Base-by-base conservation (phyloP, 129 eudicot species). In the Chrysanthemum lavandulifolium region DNA sequence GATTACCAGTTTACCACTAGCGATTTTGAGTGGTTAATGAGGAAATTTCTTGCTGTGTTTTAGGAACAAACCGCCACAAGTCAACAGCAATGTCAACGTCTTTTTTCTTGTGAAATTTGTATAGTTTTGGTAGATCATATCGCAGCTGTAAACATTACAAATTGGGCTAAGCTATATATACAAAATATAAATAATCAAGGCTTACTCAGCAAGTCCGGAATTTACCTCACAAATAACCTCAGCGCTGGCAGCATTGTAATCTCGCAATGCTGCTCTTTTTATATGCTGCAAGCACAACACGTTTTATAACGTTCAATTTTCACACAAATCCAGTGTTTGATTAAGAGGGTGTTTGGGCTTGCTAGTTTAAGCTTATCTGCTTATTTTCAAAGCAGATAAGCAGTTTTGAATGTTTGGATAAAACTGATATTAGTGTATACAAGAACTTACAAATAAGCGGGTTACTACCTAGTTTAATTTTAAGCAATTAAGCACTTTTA, bases 31-130 rank as follows among this genome's bases (percentile, higher is more conserved):
- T 27, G 67, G 47, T 61, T 19, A 31, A 19, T 61, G 75, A 60
- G 4, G 31, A 68, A 49, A 61, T 27, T 68, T 67, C 68, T 50
- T 75, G 76, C 7, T 31, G 71, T 60, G 67, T 52, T 73, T 79
- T 75, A 21, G 99, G 99, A 61, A 88, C 96, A 72, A 94, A 94
- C 57, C 99, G 97, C 97, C 99, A 94, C 13, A 94, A 84, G 82
- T 94, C 99, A 53, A 94, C 99, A 47, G 86, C 93, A 14, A 94
- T 86, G 72, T 94, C 97, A 56, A 90, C 90, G 72, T 88, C 97
- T 81, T 86, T 94, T 83, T 88, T 90, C 99, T 90, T 90, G 84
- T 94, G 99, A 80, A 90, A 90, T 62, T 94, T 94, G 91, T 90
- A 94, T 16, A 88, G 85, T 73, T 86, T 77, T 10, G 99, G 99